These are phyloP conservation scores for Jamesozyma jinghongensis DNA, from an alignment of 805 yeast species.

Conservation along the genomic window DNA sequence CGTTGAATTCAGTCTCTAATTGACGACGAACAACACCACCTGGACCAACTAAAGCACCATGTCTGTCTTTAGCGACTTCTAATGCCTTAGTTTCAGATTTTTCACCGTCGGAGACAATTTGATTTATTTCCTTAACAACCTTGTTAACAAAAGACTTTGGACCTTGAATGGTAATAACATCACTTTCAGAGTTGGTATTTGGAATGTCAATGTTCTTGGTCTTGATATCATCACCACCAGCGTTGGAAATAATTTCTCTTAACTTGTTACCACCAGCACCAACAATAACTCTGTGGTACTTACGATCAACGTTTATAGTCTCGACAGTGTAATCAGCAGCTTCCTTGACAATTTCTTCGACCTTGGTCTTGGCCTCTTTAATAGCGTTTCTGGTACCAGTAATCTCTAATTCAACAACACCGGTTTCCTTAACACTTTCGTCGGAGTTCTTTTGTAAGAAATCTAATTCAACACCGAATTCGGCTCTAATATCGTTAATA, in stretches of 20 bases:
- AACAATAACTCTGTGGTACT: slow-evolving; percentile 63
- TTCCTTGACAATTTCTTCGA: slow-evolving; percentile 55
- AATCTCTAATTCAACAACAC: slow-evolving; percentile 54
- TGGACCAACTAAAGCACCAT: slow-evolving; percentile 71
- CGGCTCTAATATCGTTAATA: slow-evolving; percentile 70
- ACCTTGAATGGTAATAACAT: slow-evolving; percentile 59
- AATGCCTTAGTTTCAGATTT: slow-evolving; percentile 43
- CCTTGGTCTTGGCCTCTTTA: slow-evolving; percentile 56
- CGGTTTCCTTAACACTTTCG: slow-evolving; percentile 37
- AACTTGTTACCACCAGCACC: slow-evolving; percentile 72
- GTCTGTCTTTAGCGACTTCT: slow-evolving; percentile 62
- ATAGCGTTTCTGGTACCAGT: slow-evolving; percentile 73
- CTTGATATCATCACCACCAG: slow-evolving; percentile 57
- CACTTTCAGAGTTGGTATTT: slow-evolving; percentile 48
- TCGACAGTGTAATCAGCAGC: slow-evolving; percentile 52
- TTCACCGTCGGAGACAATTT: slow-evolving; percentile 56
- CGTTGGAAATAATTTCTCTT: slow-evolving; percentile 63
- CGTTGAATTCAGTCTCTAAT: slow-evolving; percentile 60
- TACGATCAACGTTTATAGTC: slow-evolving; percentile 57
- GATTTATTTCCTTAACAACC: slow-evolving; percentile 52
- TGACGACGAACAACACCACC: slow-evolving; percentile 67
- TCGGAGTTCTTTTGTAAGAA: slow-evolving; percentile 34
- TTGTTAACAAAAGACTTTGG: slow-evolving; percentile 63
- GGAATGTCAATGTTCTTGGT: slow-evolving; percentile 45
- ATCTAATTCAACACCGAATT: slow-evolving; percentile 44